phyloP scores from a whole-genome alignment of 1,284 basidiomycete species.

The Cryptococcus hybrid region DNA sequence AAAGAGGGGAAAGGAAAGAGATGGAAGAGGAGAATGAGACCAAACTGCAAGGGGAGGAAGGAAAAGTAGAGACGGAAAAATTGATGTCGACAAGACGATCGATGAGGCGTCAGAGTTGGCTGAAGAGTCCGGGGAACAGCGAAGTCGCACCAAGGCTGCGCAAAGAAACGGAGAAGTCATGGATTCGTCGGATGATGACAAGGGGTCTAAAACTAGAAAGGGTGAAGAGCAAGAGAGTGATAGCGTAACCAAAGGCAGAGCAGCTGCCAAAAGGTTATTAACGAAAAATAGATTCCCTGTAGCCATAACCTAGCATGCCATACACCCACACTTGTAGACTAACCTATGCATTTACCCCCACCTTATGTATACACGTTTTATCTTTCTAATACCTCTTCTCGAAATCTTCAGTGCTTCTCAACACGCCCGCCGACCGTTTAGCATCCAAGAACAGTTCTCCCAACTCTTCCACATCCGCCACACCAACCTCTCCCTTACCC shows the following conservation, averaged over 20 bases:
- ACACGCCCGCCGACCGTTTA: constrained; percentile 54
- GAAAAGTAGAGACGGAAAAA: constrained; percentile 12
- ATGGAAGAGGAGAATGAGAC: not conserved
- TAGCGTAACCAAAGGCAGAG: constrained; percentile 15
- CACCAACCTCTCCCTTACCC: constrained; percentile 75
- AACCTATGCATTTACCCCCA: not conserved
- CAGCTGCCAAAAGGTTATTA: constrained; percentile 13
- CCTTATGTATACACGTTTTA: not conserved
- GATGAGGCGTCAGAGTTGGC: constrained; percentile 42
- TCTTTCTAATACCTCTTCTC: constrained; percentile 25
- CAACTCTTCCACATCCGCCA: constrained; percentile 88
- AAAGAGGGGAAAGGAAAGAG: too few relatives aligned
- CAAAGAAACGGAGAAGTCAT: constrained; percentile 27
- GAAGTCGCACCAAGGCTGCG: constrained; percentile 24
- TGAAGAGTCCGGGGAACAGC: constrained; percentile 25
- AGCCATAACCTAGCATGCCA: too few relatives aligned
- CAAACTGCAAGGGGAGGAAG: not conserved
- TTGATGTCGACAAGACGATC: constrained; percentile 45
- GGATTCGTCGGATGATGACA: constrained; percentile 7
- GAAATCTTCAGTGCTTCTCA: constrained; percentile 33
- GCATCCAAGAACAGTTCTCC: constrained; percentile 93
- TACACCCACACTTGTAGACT: not conserved
- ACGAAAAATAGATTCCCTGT: too few relatives aligned
- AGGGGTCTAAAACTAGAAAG: constrained; percentile 6
- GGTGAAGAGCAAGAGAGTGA: constrained; percentile 19